These are phyloP conservation scores for Rhizoclosmatium globosum DNA, from an alignment of 192 early-diverging fungal genomes.

Conservation along the genomic window DNA sequence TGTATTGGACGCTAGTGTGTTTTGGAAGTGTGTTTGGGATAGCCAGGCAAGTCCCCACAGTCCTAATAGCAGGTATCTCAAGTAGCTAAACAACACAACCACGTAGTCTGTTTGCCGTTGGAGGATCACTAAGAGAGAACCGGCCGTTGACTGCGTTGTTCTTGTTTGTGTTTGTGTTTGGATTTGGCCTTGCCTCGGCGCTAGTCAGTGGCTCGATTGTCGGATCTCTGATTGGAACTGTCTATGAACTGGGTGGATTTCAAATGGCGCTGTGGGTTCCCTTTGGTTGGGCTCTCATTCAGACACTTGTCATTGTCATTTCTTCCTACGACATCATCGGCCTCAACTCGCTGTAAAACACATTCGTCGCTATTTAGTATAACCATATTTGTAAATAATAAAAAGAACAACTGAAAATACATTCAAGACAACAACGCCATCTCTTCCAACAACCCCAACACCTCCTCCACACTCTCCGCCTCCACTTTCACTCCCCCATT, in stretches of 20 bases:
- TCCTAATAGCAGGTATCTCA: neutral
- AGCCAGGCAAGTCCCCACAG: conserved; percentile 2
- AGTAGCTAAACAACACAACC: too few species aligned
- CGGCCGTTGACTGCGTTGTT: neutral
- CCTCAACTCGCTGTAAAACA: conserved; percentile 36
- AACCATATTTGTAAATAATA: neutral
- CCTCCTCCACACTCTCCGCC: conserved; percentile 31
- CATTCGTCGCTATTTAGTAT: neutral
- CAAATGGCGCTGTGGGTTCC: conserved; percentile 39
- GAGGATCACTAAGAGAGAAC: neutral
- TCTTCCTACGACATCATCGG: conserved; percentile 37
- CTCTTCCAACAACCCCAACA: conserved; percentile 35
- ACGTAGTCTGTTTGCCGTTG: neutral
- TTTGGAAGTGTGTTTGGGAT: conserved; percentile 24
- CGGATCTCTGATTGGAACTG: conserved; percentile 28
- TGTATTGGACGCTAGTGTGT: conserved; percentile 14
- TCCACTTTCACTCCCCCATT: conserved; percentile 40
- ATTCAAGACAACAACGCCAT: neutral
- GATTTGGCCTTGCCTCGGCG: conserved; percentile 7
- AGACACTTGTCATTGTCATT: conserved; percentile 32
- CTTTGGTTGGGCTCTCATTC: conserved; percentile 38
- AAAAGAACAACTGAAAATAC: neutral
- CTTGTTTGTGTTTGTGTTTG: conserved; percentile 11
- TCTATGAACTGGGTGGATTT: conserved; percentile 34
- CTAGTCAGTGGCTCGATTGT: conserved; percentile 3